Percentiles rank a stretch among this genome's conserved stretches.
Conservation (phyloP, 1,139 yeast species). For the Meyerozyma sp. region DNA sequence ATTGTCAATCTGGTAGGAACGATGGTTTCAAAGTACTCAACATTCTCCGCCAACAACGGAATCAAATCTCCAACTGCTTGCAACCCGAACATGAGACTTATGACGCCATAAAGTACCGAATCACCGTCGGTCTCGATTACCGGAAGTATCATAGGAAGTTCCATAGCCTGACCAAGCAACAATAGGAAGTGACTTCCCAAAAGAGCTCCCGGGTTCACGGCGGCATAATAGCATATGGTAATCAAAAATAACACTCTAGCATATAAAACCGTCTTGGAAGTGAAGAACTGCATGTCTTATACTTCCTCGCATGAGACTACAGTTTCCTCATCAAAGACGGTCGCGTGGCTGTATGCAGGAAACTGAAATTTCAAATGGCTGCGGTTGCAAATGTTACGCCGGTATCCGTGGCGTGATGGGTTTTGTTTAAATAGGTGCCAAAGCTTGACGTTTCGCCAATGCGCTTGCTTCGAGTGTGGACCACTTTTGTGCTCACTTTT, state of each 20-base stretch:
- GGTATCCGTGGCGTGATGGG: background rate
- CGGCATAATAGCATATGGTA: constrained; percentile 36
- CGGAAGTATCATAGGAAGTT: constrained; percentile 28
- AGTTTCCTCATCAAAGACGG: background rate
- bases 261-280: constrained; percentile 47
- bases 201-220: constrained; percentile 36
- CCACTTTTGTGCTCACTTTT: background rate
- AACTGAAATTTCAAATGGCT: background rate
- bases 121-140: constrained; percentile 34
- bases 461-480: background rate
- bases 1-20: constrained; percentile 62
- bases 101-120: constrained; percentile 49
- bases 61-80: constrained; percentile 50
- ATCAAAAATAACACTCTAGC: constrained; percentile 43
- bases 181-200: constrained; percentile 46
- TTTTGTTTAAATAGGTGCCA: background rate
- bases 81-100: constrained; percentile 40
- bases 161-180: constrained; percentile 56
- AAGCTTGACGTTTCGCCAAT: background rate
- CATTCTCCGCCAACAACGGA: constrained; percentile 53
- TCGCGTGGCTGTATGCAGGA: background rate
- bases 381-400: constrained; percentile 1
- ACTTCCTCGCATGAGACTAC: background rate
- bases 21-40: constrained; percentile 55
- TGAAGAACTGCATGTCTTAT: constrained; percentile 48